Evolutionary conservation across 2,329 filamentous ascomycete species (phyloP).

Genomic region (Penicillium brevicompactum): DNA sequence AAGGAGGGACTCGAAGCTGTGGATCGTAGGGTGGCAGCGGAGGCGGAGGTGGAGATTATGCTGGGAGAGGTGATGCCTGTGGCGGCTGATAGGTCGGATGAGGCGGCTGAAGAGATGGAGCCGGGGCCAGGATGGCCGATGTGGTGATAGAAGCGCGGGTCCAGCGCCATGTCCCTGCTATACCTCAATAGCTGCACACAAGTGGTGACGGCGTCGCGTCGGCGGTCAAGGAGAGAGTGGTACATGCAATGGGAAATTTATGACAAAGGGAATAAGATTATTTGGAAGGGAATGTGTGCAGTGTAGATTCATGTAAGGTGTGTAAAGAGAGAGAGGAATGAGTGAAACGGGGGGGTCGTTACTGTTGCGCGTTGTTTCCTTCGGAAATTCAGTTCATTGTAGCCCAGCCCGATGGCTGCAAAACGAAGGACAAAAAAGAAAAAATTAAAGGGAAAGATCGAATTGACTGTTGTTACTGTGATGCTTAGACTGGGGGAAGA

Average conservation of each 20-base stretch:
- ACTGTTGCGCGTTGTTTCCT: conserved; percentile 24
- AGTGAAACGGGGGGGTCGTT: conserved; percentile 17
- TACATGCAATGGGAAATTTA: conserved; percentile 41
- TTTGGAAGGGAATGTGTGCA: conserved; percentile 3
- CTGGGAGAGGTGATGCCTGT: conserved; percentile 42
- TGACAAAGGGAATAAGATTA: conserved; percentile 11
- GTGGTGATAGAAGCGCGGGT: conserved; percentile 43
- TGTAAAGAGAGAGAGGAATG: conserved; percentile 3
- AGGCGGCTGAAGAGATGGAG: conserved; percentile 38
- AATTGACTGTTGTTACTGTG: not conserved
- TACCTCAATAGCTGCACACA: conserved; percentile 43
- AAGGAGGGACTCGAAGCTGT: conserved; percentile 78
- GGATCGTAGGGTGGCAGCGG: conserved; percentile 50
- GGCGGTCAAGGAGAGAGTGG: conserved; percentile 39
- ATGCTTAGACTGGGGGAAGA: not conserved
- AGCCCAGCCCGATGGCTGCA: not conserved
- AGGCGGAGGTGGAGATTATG: conserved; percentile 39
- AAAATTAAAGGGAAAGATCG: conserved; percentile 5
- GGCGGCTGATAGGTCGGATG: conserved; percentile 34
- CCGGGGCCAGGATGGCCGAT: conserved; percentile 33
- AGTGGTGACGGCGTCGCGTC: conserved; percentile 42
- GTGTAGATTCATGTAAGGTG: no score
- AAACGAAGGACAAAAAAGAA: conserved; percentile 13
- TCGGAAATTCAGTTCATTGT: conserved; percentile 11
- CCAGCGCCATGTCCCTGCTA: conserved; percentile 44